Percentiles rank a stretch among this genome's conserved stretches.
Evolutionary conservation across 176 grass and related monocot genomes (phyloP).

Genomic region (Olyra latifolia): DNA sequence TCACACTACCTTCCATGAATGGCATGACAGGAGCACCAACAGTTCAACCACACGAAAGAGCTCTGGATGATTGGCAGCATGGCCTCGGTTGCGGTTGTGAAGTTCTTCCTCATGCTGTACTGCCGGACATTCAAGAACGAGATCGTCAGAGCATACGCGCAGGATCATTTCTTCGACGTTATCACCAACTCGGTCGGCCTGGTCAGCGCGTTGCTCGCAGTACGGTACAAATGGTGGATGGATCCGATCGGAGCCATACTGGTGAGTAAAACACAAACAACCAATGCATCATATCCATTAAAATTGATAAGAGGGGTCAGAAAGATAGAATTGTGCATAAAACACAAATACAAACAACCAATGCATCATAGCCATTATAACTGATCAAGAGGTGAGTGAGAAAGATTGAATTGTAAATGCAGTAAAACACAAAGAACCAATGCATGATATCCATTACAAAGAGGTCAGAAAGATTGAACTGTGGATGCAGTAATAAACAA

Average conservation of each 20-base stretch:
- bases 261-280: slow-evolving; percentile 41
- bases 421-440: too few species aligned
- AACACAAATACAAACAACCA: too few species aligned
- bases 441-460: too few species aligned
- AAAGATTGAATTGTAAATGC: too few species aligned
- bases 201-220: slow-evolving; percentile 59
- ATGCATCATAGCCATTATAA: too few species aligned
- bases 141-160: slow-evolving; percentile 82
- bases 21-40: slow-evolving; percentile 47
- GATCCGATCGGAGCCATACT: slow-evolving; percentile 84
- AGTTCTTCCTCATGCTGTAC: slow-evolving; percentile 94
- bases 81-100: slow-evolving; percentile 68
- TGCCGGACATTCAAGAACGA: slow-evolving; percentile 89
- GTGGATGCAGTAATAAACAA: too few species aligned
- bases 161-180: slow-evolving; percentile 96
- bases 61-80: slow-evolving; percentile 90
- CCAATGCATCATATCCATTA: background rate
- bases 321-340: too few species aligned
- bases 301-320: too few species aligned
- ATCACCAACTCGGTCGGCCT: slow-evolving; percentile 94
- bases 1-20: background rate
- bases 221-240: slow-evolving; percentile 84
- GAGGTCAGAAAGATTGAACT: too few species aligned
- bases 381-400: too few species aligned
- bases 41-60: slow-evolving; percentile 54